These are phyloP conservation scores for Paraurostyla sp. DNA, from an alignment of 73 alveolate species.

Conservation along the genomic window DNA sequence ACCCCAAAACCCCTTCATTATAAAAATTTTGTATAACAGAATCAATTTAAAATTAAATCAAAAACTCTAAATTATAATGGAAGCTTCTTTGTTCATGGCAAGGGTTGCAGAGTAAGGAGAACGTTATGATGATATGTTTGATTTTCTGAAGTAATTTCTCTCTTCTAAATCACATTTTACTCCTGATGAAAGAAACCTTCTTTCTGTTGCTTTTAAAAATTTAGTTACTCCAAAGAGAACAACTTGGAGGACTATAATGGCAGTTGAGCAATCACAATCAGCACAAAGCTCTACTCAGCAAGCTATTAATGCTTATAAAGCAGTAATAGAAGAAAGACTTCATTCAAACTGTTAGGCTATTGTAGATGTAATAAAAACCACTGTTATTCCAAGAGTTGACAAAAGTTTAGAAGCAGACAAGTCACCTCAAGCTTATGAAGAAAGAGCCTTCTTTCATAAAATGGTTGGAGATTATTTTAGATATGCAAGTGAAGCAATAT, in stretches of 20 bases:
- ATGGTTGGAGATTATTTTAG: slow-evolving; percentile 90
- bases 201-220: slow-evolving; percentile 72
- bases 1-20: too few species aligned
- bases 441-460: slow-evolving; percentile 80
- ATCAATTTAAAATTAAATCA: too few species aligned
- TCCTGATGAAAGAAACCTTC: slow-evolving; percentile 72
- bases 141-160: slow-evolving; percentile 50
- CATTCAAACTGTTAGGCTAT: slow-evolving; percentile 59
- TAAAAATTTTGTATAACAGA: too few species aligned
- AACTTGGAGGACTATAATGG: slow-evolving; percentile 67
- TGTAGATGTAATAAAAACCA: slow-evolving; percentile 28
- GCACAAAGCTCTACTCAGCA: not conserved
- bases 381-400: slow-evolving; percentile 60
- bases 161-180: slow-evolving; percentile 46
- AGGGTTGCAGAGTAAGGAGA: slow-evolving; percentile 86
- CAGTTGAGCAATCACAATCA: slow-evolving; percentile 47
- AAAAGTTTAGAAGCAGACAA: slow-evolving; percentile 24
- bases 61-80: too few species aligned
- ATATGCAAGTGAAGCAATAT: slow-evolving; percentile 76
- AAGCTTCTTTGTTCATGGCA: slow-evolving; percentile 68
- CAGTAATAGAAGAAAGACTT: slow-evolving; percentile 63
- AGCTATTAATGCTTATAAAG: slow-evolving; percentile 58
- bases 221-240: slow-evolving; percentile 64
- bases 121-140: slow-evolving; percentile 79
- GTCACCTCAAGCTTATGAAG: slow-evolving; percentile 30